Evolutionary conservation across 2,329 filamentous ascomycete genomes (phyloP).

Genomic region (Aureobasidium namibiae): DNA sequence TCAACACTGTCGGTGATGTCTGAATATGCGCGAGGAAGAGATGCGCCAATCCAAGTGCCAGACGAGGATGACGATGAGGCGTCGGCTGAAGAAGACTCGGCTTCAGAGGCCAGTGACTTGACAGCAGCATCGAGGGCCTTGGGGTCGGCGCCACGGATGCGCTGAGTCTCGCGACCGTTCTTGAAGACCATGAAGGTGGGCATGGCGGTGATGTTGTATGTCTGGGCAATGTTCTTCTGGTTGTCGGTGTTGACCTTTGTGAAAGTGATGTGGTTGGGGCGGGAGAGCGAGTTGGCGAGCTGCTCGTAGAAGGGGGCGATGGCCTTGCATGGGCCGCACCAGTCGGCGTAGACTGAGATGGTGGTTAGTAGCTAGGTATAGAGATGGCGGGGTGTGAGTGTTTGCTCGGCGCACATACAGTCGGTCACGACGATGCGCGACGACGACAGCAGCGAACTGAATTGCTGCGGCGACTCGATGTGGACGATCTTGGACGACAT

Average conservation of each 20-base stretch:
- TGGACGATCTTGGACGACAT: conserved; percentile 37
- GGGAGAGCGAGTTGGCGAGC: conserved; percentile 62
- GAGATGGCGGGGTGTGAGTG: conserved; percentile 9
- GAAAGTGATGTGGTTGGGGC: conserved; percentile 68
- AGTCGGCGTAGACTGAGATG: conserved; percentile 70
- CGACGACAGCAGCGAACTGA: conserved; percentile 58
- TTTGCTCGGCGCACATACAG: conserved; percentile 56
- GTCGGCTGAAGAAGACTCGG: conserved; percentile 24
- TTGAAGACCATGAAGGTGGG: conserved; percentile 79
- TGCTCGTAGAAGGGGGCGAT: conserved; percentile 78
- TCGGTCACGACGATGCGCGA: conserved; percentile 78
- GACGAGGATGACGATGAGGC: conserved; percentile 33
- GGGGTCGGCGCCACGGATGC: conserved; percentile 58
- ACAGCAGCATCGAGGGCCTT: conserved; percentile 62
- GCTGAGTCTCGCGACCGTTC: conserved; percentile 28
- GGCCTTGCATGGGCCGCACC: conserved; percentile 74
- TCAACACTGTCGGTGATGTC: conserved; percentile 82
- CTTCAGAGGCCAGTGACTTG: conserved; percentile 51
- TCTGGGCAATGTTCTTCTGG: conserved; percentile 63
- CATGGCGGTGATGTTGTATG: conserved; percentile 68
- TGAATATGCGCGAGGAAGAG: conserved; percentile 68
- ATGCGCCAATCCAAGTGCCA: conserved; percentile 63
- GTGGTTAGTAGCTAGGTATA: neutral
- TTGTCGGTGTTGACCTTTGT: conserved; percentile 78
- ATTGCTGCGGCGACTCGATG: conserved; percentile 46